Base-by-base conservation (phyloP, 2,329 filamentous ascomycete species). In the Monosporascus sp. region DNA sequence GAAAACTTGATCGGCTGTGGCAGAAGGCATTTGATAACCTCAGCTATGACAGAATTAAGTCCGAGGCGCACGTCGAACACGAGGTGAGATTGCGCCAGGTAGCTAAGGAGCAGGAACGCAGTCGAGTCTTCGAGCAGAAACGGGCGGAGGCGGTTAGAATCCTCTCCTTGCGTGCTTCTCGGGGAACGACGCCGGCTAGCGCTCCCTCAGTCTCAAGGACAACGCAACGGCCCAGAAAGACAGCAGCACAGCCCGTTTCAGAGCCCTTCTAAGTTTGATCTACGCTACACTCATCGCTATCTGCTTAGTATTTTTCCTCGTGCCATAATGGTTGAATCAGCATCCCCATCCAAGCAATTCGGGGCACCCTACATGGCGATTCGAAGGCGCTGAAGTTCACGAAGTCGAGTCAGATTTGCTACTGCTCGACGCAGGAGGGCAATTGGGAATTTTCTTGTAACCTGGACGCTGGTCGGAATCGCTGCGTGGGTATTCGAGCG, bases 1-100 rank as follows among this genome's bases (percentile, higher is more conserved):
- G 68, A 35, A 73, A 68, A 51, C 72, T 84, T 5, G 80, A 84
- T 60, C 68, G 70, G 24, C 71, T 76, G 4, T 82, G 76, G 63
- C 65, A 68, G 24, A 72, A 65, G 46, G 72, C 75, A 3, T 74
- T 81, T 60, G 73, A 64, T 50, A 74, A 72, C 35, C 69, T 79
- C 26, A 67, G 69, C n/a, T 70, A 73, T 17, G 70, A 73, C 51
- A 69, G 67, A 35, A 72, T 69, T 53, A 67, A 74, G 50, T 65
- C 69, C 14, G 73, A 76, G 47, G 79, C 77, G 31, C 68, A 72
- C 44, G 63, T 66, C 9, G 80, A 84, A 41, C 65, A 74, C 19
- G 63, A 70, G 7, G 66, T 72, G 53, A 74, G 81, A 22, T 62
- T 67, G 58, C 61, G 54, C n/a, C 63, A 68, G 46, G 68, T 80